Base-by-base conservation (phyloP, 2,329 filamentous ascomycete species). In the Arthrobotrys pseudoclavata region DNA sequence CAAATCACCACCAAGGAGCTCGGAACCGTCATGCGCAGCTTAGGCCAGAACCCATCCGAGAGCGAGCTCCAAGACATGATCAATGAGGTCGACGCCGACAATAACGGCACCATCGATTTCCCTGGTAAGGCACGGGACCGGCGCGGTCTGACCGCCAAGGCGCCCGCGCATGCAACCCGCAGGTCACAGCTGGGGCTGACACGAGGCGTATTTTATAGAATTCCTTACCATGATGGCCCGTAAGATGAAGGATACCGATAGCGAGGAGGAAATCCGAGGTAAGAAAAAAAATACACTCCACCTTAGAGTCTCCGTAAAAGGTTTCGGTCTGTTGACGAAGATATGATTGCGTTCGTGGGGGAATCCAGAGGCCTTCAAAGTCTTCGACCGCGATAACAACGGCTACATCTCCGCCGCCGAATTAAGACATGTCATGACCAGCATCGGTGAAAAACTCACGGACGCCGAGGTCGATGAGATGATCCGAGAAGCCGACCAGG, bases 231-330 rank as follows among this genome's bases (percentile, higher is more conserved):
- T 96, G 92, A 96, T 96, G 92, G 92, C 92, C 77, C 90, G 92
- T 83, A 96, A 96, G 87, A 96, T 96, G 92, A 95, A 95, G 88
- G 92, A 95, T 83, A 96, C 92, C 81, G 92, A 96, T 83, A 95
- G 92, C 60, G 92, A 96, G 85, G 92, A 96, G 86, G 92, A 96
- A 84, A 96, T 96, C 82, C 90, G 92, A 82, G 92, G 60, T 79
- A 66, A 62, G 42, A 4, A 26, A 53, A 31, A 53, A 18, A n/a
- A 18, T 15, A 40, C 12, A 4, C 52, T 15, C 22, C 26, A 18
- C 64, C n/a, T 55, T 31, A 9, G 12, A 34, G 1, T 2, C 31
- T 29, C 29, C 4, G 29, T 7, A 29, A 29, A 4, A 29, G 7
- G 5, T 7, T 7, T 10, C 45, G 34, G 12, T 13, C 15, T 26